phyloP scores from a whole-genome alignment of 176 grass and related monocot species.

The barley (Hordeum vulgare) region DNA sequence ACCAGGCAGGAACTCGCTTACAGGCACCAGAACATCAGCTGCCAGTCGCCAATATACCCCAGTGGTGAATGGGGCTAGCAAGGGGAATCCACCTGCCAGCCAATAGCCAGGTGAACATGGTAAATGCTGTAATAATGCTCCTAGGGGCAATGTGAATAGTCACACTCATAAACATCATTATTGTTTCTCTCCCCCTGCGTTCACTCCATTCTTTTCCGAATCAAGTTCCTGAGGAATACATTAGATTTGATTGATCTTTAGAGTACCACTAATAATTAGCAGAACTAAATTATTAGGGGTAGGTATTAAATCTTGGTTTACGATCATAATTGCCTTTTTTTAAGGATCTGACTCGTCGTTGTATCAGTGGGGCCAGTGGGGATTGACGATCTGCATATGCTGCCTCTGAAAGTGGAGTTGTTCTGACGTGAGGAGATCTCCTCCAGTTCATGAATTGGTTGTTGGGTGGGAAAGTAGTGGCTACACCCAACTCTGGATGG shows the following conservation, averaged over 20 bases:
- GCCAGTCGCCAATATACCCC: not conserved
- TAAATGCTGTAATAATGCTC: constrained; percentile 23
- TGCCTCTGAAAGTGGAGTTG: constrained; percentile 6
- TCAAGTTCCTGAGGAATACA: not conserved
- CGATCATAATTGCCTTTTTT: not conserved
- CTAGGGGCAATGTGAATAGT: constrained; percentile 47
- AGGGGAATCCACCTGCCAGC: constrained; percentile 11
- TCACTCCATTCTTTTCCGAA: not conserved
- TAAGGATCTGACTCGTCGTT: not conserved
- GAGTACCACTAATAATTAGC: not conserved
- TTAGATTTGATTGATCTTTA: not conserved
- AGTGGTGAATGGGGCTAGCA: not conserved
- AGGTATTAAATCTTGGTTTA: not conserved
- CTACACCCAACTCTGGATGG: too few species aligned
- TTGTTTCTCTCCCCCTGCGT: not conserved
- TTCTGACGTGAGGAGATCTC: not conserved
- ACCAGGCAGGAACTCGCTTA: not conserved
- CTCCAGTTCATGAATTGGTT: not conserved
- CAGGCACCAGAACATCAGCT: not conserved
- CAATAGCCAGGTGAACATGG: constrained; percentile 19
- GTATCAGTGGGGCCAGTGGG: not conserved
- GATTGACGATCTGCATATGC: not conserved
- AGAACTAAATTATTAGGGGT: not conserved
- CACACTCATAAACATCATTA: not conserved
- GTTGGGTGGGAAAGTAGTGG: too few species aligned